A percentile compares a stretch with the other conserved stretches of the same genome.
These are phyloP conservation scores for Pugionium cornutum DNA, from an alignment of 345 rosid genomes.

Conservation along the genomic window DNA sequence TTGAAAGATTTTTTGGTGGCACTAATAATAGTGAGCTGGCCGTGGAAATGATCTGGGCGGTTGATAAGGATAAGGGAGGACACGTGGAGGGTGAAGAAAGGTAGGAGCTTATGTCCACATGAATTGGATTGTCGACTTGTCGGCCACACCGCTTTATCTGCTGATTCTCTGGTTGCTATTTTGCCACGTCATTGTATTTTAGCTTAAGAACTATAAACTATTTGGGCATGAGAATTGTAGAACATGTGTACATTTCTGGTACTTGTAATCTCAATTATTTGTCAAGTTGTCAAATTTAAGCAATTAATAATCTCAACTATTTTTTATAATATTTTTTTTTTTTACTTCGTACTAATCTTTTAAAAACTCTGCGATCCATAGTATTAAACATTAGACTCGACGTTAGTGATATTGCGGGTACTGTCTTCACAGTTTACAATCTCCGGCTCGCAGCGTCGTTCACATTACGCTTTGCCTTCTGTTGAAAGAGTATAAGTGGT, in stretches of 20 bases:
- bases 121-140: constrained; percentile 65
- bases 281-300: constrained; percentile 17
- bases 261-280: constrained; percentile 26
- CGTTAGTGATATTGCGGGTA: too few relatives aligned
- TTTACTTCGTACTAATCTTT: too few relatives aligned
- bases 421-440: too few relatives aligned
- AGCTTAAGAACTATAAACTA: constrained; percentile 9
- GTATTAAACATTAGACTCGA: too few relatives aligned
- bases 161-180: constrained; percentile 37
- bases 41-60: constrained; percentile 25
- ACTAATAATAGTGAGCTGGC: constrained; percentile 23
- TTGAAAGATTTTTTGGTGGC: constrained; percentile 1
- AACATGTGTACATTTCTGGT: constrained; percentile 29
- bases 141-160: constrained; percentile 77
- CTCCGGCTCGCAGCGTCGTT: not conserved
- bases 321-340: not conserved
- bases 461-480: not conserved
- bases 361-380: too few relatives aligned
- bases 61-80: constrained; percentile 23
- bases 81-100: constrained; percentile 51
- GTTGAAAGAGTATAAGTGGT: not conserved
- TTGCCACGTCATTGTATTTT: constrained; percentile 30
- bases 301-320: not conserved
- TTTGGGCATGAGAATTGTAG: constrained; percentile 25
- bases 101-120: constrained; percentile 51